Evolutionary conservation across 257 asterid genomes (phyloP).

Genomic region (Solanum sparsipilum): DNA sequence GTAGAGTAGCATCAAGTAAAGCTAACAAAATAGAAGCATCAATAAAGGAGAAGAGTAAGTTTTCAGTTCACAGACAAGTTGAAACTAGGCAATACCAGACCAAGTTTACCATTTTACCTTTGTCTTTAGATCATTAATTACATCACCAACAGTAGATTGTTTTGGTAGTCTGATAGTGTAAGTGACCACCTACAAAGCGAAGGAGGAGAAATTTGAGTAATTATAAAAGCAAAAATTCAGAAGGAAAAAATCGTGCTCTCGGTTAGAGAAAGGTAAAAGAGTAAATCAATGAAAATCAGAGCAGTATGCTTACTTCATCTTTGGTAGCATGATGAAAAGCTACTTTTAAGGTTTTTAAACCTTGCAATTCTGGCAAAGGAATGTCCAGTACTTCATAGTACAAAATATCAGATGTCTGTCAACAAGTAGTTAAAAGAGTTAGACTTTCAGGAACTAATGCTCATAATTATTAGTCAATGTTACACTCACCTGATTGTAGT

Average conservation of each 20-base stretch:
- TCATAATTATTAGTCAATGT: not conserved
- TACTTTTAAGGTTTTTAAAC: slow-evolving; percentile 86
- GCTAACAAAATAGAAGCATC: not conserved
- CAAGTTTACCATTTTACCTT: slow-evolving; percentile 35
- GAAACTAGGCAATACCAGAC: not conserved
- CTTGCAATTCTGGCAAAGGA: slow-evolving; percentile 93
- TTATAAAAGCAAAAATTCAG: not conserved
- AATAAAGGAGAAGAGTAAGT: not conserved
- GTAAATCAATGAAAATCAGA: not conserved
- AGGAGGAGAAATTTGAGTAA: not conserved
- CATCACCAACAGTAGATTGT: slow-evolving; percentile 92
- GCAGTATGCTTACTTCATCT: slow-evolving; percentile 58
- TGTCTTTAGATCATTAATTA: slow-evolving; percentile 79
- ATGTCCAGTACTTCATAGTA: slow-evolving; percentile 95
- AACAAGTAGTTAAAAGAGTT: not conserved
- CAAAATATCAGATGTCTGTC: slow-evolving; percentile 76
- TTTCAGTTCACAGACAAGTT: not conserved
- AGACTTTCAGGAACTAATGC: not conserved
- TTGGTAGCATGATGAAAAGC: slow-evolving; percentile 87
- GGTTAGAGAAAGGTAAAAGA: not conserved
- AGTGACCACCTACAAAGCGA: slow-evolving; percentile 48
- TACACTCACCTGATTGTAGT: slow-evolving; percentile 81
- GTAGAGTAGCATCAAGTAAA: not conserved
- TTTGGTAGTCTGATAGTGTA: slow-evolving; percentile 81
- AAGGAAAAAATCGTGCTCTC: not conserved